A percentile compares a stretch with the other conserved stretches of the same genome.
Evolutionary conservation across 495 filamentous ascomycete genomes (phyloP).

Genomic region (Margaritispora aquatica): DNA sequence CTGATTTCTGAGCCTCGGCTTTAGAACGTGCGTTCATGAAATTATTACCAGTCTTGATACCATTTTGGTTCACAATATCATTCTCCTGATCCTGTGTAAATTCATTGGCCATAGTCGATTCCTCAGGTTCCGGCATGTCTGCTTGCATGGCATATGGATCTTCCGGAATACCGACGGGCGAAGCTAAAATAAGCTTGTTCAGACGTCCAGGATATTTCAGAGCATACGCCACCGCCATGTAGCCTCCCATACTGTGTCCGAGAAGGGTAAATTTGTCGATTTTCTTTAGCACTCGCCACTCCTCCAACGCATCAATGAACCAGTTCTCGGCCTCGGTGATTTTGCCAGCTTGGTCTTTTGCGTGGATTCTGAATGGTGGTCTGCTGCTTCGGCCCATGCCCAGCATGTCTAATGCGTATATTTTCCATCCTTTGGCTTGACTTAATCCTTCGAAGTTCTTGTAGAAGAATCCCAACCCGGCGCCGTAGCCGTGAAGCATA

Average conservation of each 20-base stretch:
- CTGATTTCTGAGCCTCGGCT: constrained; percentile 18
- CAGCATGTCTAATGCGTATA: constrained; percentile 87
- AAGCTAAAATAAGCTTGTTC: constrained; percentile 93
- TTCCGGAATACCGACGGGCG: constrained; percentile 90
- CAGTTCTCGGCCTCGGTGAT: constrained; percentile 89
- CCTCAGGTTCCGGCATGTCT: constrained; percentile 68
- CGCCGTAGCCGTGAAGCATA: constrained; percentile 96
- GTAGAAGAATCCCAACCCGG: constrained; percentile 94
- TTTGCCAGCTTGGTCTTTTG: constrained; percentile 73
- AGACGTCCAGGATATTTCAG: constrained; percentile 91
- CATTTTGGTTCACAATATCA: constrained; percentile 35
- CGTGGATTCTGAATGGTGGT: constrained; percentile 74
- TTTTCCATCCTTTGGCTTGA: constrained; percentile 72
- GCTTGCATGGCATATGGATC: constrained; percentile 86
- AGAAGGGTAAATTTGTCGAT: constrained; percentile 91
- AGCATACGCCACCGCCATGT: constrained; percentile 89
- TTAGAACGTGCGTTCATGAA: constrained; percentile 47
- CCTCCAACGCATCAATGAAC: constrained; percentile 94
- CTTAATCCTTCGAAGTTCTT: constrained; percentile 89
- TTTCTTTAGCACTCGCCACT: constrained; percentile 83
- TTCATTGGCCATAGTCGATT: constrained; percentile 64
- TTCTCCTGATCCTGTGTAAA: constrained; percentile 67
- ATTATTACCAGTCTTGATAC: constrained; percentile 38
- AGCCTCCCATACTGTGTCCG: constrained; percentile 90
- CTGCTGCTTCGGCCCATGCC: constrained; percentile 90